Evolutionary conservation across 805 yeast genomes (phyloP), one percentile per base, ranked within the genome.

Genomic region (Saccharomyces jurei): DNA sequence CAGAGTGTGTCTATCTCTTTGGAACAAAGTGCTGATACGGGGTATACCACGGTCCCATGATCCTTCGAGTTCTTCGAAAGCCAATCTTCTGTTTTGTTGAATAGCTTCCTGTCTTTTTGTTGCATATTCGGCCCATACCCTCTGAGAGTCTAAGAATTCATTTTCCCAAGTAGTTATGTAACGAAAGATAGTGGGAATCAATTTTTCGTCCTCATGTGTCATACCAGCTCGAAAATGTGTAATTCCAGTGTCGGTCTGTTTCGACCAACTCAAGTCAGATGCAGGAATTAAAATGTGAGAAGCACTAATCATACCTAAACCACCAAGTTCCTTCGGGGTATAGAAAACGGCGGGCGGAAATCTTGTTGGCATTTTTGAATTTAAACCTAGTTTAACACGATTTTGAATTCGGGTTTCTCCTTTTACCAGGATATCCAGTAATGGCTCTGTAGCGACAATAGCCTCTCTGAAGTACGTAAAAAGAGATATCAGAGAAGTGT

Each of bases 311-410:
- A 94, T 94, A 27, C 99, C 99, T 48, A 94, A 74, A 48, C 99
- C 99, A 51, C 99, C 99, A 2, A 94, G 73, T 68, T 94, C 99
- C 62, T 91, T 92, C 0, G 99, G 99, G 0, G 99, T 90, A 67
- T 94, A 94, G 64, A 94, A 94, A 0, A 94, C 99, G 2, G 97
- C 97, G 0, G 99, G 99, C 2, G 99, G 99, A 72, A 94, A 94
- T 54, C 99, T 77, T 0, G 97, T 84, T 0, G 99, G 99, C 99
- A 94, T 94, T 71, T 94, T 94, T 13, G 98, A 92, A 64, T 94
- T 94, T 57, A 94, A 77, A 0, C 99, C 99, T 74, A 92, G 80
- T 67, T 94, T 94, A 21, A 94, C 96, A 60, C 96, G 78, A 53
- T 91, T 94, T 71, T 94, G 99, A 48, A 94, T 86, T 64, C 87